Percentiles rank a stretch among this genome's conserved stretches.
Evolutionary conservation across 78 protist genomes (phyloP).

Genomic region (Parvularia atlantis): DNA sequence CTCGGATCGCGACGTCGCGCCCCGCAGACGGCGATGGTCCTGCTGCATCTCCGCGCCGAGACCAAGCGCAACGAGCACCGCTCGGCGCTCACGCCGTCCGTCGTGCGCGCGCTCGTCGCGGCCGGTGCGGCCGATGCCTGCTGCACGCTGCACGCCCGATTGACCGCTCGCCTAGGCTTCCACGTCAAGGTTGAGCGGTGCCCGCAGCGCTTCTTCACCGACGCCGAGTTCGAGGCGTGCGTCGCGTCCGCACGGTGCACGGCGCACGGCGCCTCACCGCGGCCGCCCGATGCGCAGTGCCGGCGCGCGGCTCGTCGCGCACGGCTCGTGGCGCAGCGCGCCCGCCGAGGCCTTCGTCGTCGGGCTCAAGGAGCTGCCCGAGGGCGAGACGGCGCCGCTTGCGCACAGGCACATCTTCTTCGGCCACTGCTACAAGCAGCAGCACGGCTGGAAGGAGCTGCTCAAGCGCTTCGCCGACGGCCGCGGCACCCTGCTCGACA

Average conservation of each 20-base stretch:
- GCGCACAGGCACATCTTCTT: conserved; percentile 59
- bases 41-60: conserved; percentile 44
- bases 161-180: conserved; percentile 1
- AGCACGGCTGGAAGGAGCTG: conserved; percentile 64
- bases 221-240: conserved; percentile 21
- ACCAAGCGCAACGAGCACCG: conserved; percentile 47
- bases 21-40: neutral
- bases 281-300: too few relatives aligned
- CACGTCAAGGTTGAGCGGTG: conserved; percentile 33
- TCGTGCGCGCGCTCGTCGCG: conserved; percentile 10
- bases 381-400: conserved; percentile 28
- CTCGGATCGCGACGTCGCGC: neutral
- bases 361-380: conserved; percentile 71
- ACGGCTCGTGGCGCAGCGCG: conserved; percentile 33
- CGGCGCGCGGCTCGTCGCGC: too few relatives aligned
- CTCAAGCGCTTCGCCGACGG: conserved; percentile 47
- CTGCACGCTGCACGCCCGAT: neutral
- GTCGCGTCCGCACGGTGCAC: neutral
- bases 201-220: conserved; percentile 11
- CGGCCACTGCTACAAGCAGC: conserved; percentile 70
- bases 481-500: conserved; percentile 41
- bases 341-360: conserved; percentile 27
- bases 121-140: neutral
- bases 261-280: too few relatives aligned
- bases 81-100: conserved; percentile 36